phyloP scores from a whole-genome alignment of 192 early-diverging fungal species.

The Entomortierella beljakovae region DNA sequence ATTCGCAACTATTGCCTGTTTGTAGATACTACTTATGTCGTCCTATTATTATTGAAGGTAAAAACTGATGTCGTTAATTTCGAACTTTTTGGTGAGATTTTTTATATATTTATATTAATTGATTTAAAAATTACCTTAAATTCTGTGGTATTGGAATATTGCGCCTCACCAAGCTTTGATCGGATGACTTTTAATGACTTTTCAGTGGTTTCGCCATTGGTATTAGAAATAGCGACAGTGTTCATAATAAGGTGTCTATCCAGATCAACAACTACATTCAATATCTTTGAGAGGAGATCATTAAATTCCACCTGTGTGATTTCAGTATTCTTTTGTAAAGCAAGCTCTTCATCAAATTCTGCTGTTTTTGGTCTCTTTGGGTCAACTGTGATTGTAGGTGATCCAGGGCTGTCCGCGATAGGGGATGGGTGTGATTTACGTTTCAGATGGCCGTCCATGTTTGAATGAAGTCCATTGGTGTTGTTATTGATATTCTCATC shows the following conservation, averaged over 20 bases:
- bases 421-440: constrained; percentile 47
- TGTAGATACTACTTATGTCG: constrained; percentile 27
- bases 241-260: constrained; percentile 25
- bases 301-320: constrained; percentile 45
- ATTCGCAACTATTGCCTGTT: constrained; percentile 10
- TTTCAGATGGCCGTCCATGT: constrained; percentile 19
- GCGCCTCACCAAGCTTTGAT: constrained; percentile 24
- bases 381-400: constrained; percentile 16
- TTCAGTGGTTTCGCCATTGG: constrained; percentile 25
- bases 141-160: constrained; percentile 21
- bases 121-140: constrained; percentile 27
- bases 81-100: background rate
- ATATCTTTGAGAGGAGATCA: constrained; percentile 20
- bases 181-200: constrained; percentile 9
- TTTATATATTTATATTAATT: background rate
- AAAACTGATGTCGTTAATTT: background rate
- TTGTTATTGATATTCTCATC: background rate
- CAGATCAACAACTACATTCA: constrained; percentile 23
- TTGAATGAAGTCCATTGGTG: background rate
- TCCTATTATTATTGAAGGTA: constrained; percentile 7
- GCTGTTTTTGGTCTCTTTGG: constrained; percentile 39
- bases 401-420: constrained; percentile 23
- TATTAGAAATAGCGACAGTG: background rate
- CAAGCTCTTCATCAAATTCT: constrained; percentile 15
- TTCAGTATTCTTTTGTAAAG: constrained; percentile 24